These are phyloP conservation scores for Obba rivulosa DNA, from an alignment of 768 basidiomycete genomes.

Conservation along the genomic window DNA sequence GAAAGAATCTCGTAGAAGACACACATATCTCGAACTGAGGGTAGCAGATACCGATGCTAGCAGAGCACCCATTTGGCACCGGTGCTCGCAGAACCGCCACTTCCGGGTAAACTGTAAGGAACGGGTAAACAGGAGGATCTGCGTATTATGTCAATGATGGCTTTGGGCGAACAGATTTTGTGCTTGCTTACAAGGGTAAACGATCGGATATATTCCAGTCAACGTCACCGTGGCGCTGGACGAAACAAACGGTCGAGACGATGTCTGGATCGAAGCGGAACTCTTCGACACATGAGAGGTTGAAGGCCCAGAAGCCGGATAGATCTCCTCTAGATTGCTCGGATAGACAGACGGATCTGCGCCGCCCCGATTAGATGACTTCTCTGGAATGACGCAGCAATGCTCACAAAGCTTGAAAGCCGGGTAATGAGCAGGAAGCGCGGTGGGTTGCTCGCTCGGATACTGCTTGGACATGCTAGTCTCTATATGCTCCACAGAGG, in stretches of 20 bases:
- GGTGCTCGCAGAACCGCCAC: neutral
- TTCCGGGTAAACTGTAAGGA: conserved; percentile 21
- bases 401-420: conserved; percentile 13
- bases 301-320: conserved; percentile 18
- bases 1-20: neutral
- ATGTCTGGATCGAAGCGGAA: no score
- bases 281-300: no score
- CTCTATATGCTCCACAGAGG: neutral
- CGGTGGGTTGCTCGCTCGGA: neutral
- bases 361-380: neutral
- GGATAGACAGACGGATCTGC: conserved; percentile 39
- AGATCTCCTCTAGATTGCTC: conserved; percentile 30
- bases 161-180: neutral
- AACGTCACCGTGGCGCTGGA: conserved; percentile 6
- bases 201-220: conserved; percentile 12
- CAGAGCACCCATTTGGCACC: neutral
- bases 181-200: conserved; percentile 19
- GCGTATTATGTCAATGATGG: neutral
- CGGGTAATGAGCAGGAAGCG: conserved; percentile 7
- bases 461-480: neutral
- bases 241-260: no score
- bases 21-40: conserved; percentile 16
- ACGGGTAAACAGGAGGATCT: conserved; percentile 23
- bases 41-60: conserved; percentile 4
- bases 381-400: neutral